Evolutionary conservation across 495 filamentous ascomycete genomes (phyloP), one percentile per base, ranked within the genome.

Genomic region (Daldinia caldariorum): DNA sequence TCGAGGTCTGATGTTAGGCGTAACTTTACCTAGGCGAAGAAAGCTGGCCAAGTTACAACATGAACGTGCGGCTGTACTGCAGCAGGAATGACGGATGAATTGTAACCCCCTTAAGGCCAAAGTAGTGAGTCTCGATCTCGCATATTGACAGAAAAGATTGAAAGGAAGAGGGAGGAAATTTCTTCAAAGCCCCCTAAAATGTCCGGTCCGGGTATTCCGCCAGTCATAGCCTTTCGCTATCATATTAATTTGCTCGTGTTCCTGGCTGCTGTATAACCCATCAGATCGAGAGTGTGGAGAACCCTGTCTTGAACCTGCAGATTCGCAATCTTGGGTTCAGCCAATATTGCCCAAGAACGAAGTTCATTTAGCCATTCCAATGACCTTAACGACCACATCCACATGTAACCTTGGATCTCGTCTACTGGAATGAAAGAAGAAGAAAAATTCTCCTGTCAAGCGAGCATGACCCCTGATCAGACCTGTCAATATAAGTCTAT

Each of bases 221-320:
- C 29, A 51, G 49, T 45, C 16, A 59, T 56, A 16, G 58, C 31
- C 39, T 50, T 18, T 37, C 45, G 9, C 26, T 60, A 34, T 50
- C 31, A 45, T 37, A 58, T 73, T 65, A 65, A 57, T 43, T 56
- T 56, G 29, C 47, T 70, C 66, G 50, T 66, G 58, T 66, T 61
- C 66, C 66, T 69, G 61, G 31, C 37, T 54, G 51, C 20, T 38
- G 51, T 53, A 29, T 45, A 69, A 14, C 18, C 54, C 45, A 69
- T 58, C 6, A 65, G 66, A 65, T 69, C 70, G 18, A 58, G 35
- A 49, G 16, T 67, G 70, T 73, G 70, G 70, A 73, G 70, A 73
- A 73, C 66, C 70, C 61, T 73, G 70, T 70, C 66, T 47, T 20
- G 31, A 55, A 56, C 58, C 59, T 59, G 60, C 66, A 69, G 56